Percentiles rank a stretch among this genome's conserved stretches.
Conservation (phyloP, 306 rosid species). For the Boehmeria nivea region DNA sequence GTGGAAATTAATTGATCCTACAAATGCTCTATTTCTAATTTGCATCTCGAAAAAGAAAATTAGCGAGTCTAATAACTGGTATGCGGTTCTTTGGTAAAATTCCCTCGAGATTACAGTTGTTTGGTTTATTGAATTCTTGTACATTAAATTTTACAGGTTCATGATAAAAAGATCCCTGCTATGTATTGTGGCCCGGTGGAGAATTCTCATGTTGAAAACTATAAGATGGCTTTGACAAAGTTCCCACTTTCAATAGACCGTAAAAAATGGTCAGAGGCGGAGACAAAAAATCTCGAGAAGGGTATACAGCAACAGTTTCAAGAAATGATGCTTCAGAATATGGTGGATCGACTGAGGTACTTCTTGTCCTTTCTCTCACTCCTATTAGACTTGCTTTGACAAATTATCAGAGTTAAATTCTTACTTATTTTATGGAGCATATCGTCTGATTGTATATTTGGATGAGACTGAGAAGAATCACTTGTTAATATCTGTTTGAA, state of each 20-base stretch:
- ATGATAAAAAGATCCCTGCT: conserved; percentile 40
- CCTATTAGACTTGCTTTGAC: neutral
- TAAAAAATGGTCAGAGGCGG: conserved; percentile 67
- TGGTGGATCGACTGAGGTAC: conserved; percentile 59
- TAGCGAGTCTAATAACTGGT: no score
- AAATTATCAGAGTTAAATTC: no score
- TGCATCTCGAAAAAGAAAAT: no score
- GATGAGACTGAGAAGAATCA: neutral
- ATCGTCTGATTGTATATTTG: neutral
- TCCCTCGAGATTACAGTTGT: no score
- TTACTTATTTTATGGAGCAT: no score
- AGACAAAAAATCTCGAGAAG: conserved; percentile 59
- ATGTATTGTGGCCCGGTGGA: conserved; percentile 70
- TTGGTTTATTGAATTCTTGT: no score
- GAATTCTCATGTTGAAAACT: conserved; percentile 60
- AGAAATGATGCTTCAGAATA: conserved; percentile 54
- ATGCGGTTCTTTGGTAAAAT: no score
- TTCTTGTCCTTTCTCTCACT: conserved; percentile 1
- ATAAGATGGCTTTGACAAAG: conserved; percentile 56
- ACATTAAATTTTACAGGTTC: conserved; percentile 24
- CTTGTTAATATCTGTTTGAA: neutral
- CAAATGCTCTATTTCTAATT: no score
- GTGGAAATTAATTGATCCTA: no score
- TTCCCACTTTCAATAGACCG: conserved; percentile 52
- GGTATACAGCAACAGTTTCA: conserved; percentile 89